Evolutionary conservation across 2,329 filamentous ascomycete species (phyloP), one percentile per base, ranked within the genome.

Genomic region (Chrysosphaeria jannelii): DNA sequence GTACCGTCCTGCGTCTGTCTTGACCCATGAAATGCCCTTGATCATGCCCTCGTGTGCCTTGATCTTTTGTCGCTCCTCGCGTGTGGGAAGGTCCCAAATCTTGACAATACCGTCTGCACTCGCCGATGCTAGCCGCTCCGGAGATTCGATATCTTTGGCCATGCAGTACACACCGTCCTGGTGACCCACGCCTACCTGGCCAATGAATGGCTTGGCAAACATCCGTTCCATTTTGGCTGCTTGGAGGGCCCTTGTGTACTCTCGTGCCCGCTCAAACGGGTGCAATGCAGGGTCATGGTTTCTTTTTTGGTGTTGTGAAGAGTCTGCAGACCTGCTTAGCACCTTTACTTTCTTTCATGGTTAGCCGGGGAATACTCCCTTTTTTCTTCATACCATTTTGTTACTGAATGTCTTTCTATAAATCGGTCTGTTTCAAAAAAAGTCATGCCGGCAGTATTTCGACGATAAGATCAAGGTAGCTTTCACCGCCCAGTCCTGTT

Each of bases 51-150:
- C 74, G 41, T 97, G 88, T 13, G 78, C 81, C 31, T 70, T 61
- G 1, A 56, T 57, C 33, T 68, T 55, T 61, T 67, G 76, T 20
- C 61, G 53, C 37, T 81, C 68, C n/a, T 67, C 58, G 27, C 61
- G 51, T 25, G 53, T 66, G 6, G 65, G 59, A 34, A 85, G 48
- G 43, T 43, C 39, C 42, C 41, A 44, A 18, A 44, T 70, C 46
- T 97, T 97, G 27, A 97, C 61, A 7, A 91, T 64, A 32, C 85
- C 81, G 43, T 97, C 85, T 31, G 79, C 79, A 33, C 69, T 76
- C 20, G 74, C 78, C 37, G 71, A 81, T 5, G 78, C 75, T 34
- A 79, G 60, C 27, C 66, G 53, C 34, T 75, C 58, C 13, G 81
- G 46, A 6, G 65, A 67, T 33, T 61, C 63, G 5, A 70, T 69